A percentile compares a stretch with the other conserved stretches of the same genome.
Conservation (phyloP, 495 filamentous ascomycete genomes). For the Oidiodendron maius region DNA sequence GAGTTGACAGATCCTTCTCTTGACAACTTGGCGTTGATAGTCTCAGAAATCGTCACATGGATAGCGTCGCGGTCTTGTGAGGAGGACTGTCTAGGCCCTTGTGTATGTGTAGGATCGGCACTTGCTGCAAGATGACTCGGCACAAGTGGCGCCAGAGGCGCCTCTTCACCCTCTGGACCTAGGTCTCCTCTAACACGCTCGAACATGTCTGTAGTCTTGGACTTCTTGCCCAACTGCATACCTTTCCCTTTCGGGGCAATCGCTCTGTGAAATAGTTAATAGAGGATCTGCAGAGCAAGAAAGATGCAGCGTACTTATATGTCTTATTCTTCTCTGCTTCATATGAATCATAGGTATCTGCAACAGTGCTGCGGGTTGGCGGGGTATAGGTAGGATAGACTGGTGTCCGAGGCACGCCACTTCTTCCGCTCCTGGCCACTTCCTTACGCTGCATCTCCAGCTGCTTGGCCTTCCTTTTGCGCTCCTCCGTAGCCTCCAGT, state of each 20-base stretch:
- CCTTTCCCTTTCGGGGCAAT: slow-evolving; percentile 82
- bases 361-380: slow-evolving; percentile 61
- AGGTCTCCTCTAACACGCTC: slow-evolving; percentile 89
- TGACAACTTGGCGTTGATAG: slow-evolving; percentile 79
- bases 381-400: slow-evolving; percentile 88
- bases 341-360: slow-evolving; percentile 86
- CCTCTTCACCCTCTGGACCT: slow-evolving; percentile 71
- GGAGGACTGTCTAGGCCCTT: slow-evolving; percentile 49
- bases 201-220: slow-evolving; percentile 92
- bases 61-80: slow-evolving; percentile 72
- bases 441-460: slow-evolving; percentile 97
- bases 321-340: slow-evolving; percentile 95
- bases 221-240: slow-evolving; percentile 98
- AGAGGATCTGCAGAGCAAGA: slow-evolving; percentile 13
- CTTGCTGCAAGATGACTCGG: slow-evolving; percentile 51
- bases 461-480: slow-evolving; percentile 96
- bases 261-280: slow-evolving; percentile 37
- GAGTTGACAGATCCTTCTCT: slow-evolving; percentile 79
- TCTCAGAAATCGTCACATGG: slow-evolving; percentile 79
- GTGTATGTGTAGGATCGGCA: slow-evolving; percentile 47
- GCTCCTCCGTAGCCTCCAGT: slow-evolving; percentile 92
- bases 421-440: slow-evolving; percentile 49
- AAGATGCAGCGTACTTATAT: slow-evolving; percentile 29
- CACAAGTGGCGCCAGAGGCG: slow-evolving; percentile 68
- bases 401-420: slow-evolving; percentile 57